Evolutionary conservation across 768 basidiomycete species (phyloP), one percentile per base, ranked within the genome.

Genomic region (Trametes cinnabarina): DNA sequence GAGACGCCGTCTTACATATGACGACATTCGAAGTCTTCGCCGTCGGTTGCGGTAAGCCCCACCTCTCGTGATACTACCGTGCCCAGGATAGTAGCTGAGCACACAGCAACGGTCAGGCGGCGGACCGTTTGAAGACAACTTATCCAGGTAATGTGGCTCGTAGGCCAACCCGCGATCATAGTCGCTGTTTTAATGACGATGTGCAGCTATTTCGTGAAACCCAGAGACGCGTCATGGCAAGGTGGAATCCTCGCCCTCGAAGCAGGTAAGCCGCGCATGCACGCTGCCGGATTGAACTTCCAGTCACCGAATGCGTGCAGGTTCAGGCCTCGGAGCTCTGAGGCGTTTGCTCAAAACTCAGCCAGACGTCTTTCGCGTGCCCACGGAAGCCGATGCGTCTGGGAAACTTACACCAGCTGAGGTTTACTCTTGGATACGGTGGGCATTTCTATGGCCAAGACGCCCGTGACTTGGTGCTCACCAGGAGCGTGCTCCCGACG

Each of bases 101-200:
- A 25, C 4, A 17, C 54, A n/a, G 15, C 19, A 15, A n/a, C 35
- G n/a, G n/a, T 23, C 35, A 64, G 92, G 94, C 55, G 95, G 95
- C 43, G 95, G 95, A 47, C 93, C 92, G 8, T 81, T 87, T 65
- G 95, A 98, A 72, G 88, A 86, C 22, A 91, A 98, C 74, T 73
- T 97, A 61, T 92, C 90, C 25, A 88, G 84, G 94, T 93, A 70
- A 63, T 87, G 49, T 19, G 40, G 37, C 42, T 15, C 44, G 59
- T 54, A 35, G 42, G 43, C 23, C 25, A 30, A 25, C 7, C 63
- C 59, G 60, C 44, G 48, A 47, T 34, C 19, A 15, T n/a, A 32
- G 30, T n/a, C 30, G 12, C 6, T 7, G 12, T 32, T 6, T 32
- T 32, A 32, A 32, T 12, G 7, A 7, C 7, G 30, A 6, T 23